Evolutionary conservation across 2,329 filamentous ascomycete genomes (phyloP), one percentile per base, ranked within the genome.

Genomic region (Akanthomyces lecanii): DNA sequence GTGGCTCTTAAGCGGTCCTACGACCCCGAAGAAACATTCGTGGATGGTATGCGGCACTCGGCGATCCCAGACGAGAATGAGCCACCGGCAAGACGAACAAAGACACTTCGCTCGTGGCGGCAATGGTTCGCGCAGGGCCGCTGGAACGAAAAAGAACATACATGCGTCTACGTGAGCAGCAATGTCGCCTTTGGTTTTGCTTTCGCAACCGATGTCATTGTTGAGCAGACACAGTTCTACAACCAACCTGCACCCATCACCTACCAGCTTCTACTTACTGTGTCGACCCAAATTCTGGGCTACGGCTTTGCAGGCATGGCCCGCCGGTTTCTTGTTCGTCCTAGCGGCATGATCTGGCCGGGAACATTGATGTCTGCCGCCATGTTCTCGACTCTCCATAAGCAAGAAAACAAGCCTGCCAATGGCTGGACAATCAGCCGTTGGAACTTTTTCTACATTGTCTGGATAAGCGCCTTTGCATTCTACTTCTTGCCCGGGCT

Each of bases 341-440:
- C 92, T 0, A 90, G 89, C 65, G 90, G 90, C 64, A 96, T 96
- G 89, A 92, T 96, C 54, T 96, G 92, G 92, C 92, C 92, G 1
- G 89, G 89, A 25, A 96, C 92, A 0, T 79, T 96, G 56, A 92
- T 94, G 82, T 94, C 91, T 23, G 91, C 91, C 0, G 89, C 91
- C 69, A 93, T 96, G 90, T 95, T 96, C 70, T 89, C 87, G 4
- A 94, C 91, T 0, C 81, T 96, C 56, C 92, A 96, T 75, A 92
- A 89, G 69, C 87, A 92, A 65, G 88, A 93, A 71, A 96, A 95
- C 73, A 90, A 89, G 68, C 83, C 86, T 42, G 91, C 90, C 23
- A 88, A 91, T 73, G 90, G 91, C 40, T 96, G 92, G 92, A 88
- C 77, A 48, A 89, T 96, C 57, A 91, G 89, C 66, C 82, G 91